These are phyloP conservation scores for Rhizopogon vinicolor DNA, from an alignment of 768 basidiomycete species.

Conservation along the genomic window DNA sequence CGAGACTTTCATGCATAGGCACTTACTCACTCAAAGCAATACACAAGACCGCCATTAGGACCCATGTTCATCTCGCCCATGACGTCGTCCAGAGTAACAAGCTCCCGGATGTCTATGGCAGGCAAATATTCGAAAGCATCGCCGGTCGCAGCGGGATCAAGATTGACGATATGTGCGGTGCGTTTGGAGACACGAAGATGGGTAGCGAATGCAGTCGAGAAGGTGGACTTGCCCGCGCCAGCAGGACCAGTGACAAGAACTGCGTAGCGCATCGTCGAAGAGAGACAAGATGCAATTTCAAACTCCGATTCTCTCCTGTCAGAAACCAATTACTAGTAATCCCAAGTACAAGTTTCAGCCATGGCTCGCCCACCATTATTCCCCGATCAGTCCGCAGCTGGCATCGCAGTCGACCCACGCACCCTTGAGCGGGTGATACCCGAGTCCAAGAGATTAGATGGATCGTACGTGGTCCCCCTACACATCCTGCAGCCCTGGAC, in stretches of 20 bases:
- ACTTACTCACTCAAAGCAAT: conserved; percentile 98
- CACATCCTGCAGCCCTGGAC: conserved; percentile 1
- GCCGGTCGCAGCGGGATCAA: conserved; percentile 89
- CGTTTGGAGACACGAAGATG: conserved; percentile 82
- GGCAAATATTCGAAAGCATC: conserved; percentile 91
- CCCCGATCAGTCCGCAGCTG: conserved; percentile 65
- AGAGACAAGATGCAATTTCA: conserved; percentile 13
- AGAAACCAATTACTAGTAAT: neutral
- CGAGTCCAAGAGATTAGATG: conserved; percentile 76
- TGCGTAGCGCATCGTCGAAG: conserved; percentile 70
- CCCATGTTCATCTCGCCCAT: conserved; percentile 95
- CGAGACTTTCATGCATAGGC: conserved; percentile 7
- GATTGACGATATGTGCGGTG: conserved; percentile 89
- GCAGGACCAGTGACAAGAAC: conserved; percentile 93
- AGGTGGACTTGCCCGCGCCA: conserved; percentile 96
- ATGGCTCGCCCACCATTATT: conserved; percentile 80
- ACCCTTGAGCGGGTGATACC: conserved; percentile 89
- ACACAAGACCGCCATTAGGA: conserved; percentile 94
- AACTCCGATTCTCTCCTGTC: conserved; percentile 21
- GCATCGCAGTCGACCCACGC: conserved; percentile 81
- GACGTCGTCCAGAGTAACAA: conserved; percentile 90
- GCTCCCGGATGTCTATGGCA: conserved; percentile 87
- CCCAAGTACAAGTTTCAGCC: conserved; percentile 8
- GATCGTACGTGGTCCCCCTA: conserved; percentile 51
- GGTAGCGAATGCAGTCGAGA: conserved; percentile 82